These are phyloP conservation scores for Fusarium sp. DNA, from an alignment of 2,329 filamentous ascomycete species.

Conservation along the genomic window DNA sequence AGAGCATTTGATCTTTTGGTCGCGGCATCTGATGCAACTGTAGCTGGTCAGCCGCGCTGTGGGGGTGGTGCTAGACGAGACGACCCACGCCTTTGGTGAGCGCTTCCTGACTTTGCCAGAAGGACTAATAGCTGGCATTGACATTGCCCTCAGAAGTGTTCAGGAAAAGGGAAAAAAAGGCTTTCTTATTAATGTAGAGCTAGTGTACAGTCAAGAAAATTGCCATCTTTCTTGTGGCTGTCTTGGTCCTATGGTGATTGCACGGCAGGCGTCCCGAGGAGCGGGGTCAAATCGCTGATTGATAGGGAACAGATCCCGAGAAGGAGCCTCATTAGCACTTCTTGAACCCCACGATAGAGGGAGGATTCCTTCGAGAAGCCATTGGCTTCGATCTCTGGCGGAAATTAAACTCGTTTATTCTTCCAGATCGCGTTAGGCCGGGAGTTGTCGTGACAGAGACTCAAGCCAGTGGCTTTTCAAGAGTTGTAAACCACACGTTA, in stretches of 20 bases:
- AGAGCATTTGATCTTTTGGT: constrained; percentile 36
- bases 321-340: background rate
- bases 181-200: background rate
- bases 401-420: constrained; percentile 24
- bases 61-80: background rate
- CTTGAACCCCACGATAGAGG: background rate
- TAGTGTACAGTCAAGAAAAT: constrained; percentile 2
- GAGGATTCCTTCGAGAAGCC: background rate
- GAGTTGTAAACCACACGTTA: background rate
- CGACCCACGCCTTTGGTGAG: constrained; percentile 30
- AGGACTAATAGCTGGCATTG: constrained; percentile 13
- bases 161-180: too few relatives aligned
- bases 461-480: background rate
- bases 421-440: constrained; percentile 24
- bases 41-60: background rate
- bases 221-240: background rate
- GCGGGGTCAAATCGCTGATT: background rate
- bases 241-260: background rate
- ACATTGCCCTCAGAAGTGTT: constrained; percentile 1
- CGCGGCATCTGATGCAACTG: constrained; percentile 34
- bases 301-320: constrained; percentile 1
- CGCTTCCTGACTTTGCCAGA: constrained; percentile 28
- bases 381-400: background rate
- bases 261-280: background rate
- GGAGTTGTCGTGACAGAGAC: background rate